These are phyloP conservation scores for Aaosphaeria arxii DNA, from an alignment of 2,329 filamentous ascomycete genomes.

Conservation along the genomic window DNA sequence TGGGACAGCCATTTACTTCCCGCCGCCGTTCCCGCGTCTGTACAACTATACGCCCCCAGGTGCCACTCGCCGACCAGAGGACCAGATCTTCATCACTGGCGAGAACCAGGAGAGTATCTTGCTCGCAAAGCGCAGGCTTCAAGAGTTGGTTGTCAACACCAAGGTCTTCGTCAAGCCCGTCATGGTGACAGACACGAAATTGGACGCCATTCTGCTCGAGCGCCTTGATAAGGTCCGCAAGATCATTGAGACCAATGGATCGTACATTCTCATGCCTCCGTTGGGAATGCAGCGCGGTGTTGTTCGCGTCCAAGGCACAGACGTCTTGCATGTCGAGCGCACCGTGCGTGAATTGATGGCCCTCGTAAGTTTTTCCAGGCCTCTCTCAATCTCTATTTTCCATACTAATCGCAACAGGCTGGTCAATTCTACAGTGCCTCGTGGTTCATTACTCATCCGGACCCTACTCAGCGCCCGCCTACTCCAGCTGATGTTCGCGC, in stretches of 20 bases:
- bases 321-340: slow-evolving; percentile 90
- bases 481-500: slow-evolving; percentile 70
- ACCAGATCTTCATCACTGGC: slow-evolving; percentile 94
- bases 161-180: slow-evolving; percentile 85
- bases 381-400: too few relatives aligned
- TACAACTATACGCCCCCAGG: slow-evolving; percentile 86
- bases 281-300: slow-evolving; percentile 81
- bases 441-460: slow-evolving; percentile 86
- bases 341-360: slow-evolving; percentile 96
- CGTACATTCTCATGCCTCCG: slow-evolving; percentile 87
- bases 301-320: slow-evolving; percentile 87
- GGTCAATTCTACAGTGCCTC: slow-evolving; percentile 97
- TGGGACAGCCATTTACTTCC: slow-evolving; percentile 96
- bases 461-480: slow-evolving; percentile 61
- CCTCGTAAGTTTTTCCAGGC: slow-evolving; percentile 57
- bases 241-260: slow-evolving; percentile 95
- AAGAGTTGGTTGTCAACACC: slow-evolving; percentile 76
- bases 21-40: slow-evolving; percentile 85
- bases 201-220: slow-evolving; percentile 88
- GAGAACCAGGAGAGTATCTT: slow-evolving; percentile 81
- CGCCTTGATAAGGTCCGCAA: slow-evolving; percentile 95
- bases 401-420: slow-evolving; percentile 54
- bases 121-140: slow-evolving; percentile 85
- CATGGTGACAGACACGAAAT: slow-evolving; percentile 83
- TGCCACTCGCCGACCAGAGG: slow-evolving; percentile 75